Evolutionary conservation across 1,284 basidiomycete genomes (phyloP).

Genomic region (Puccinia triticina): DNA sequence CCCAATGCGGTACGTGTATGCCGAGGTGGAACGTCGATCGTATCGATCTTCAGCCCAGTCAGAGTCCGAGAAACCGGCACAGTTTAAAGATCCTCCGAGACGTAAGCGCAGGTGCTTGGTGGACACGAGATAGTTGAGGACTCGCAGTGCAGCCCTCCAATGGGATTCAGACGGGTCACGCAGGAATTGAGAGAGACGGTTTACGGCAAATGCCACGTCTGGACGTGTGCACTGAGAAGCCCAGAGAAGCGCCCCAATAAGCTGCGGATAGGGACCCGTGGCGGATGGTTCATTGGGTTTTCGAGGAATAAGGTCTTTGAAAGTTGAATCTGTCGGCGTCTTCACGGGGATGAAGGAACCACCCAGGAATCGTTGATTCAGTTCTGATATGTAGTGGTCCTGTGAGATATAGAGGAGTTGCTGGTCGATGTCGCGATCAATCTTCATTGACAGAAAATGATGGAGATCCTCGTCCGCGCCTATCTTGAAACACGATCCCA

Average conservation of each 20-base stretch:
- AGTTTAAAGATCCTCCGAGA: background rate
- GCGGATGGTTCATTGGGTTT: background rate
- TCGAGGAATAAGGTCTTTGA: too few species aligned
- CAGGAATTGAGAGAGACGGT: too few species aligned
- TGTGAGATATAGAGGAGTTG: too few species aligned
- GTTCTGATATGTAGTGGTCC: too few species aligned
- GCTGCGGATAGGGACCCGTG: background rate
- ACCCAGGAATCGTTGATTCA: too few species aligned
- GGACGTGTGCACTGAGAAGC: too few species aligned
- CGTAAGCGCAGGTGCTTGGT: background rate
- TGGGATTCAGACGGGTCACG: too few species aligned
- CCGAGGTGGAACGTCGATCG: background rate
- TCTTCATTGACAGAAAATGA: constrained; percentile 8
- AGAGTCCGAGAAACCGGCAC: background rate
- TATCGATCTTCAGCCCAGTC: constrained; percentile 19
- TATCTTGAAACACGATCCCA: background rate
- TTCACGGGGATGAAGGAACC: too few species aligned
- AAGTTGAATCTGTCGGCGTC: too few species aligned
- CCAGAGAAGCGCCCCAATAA: background rate
- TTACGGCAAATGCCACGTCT: too few species aligned
- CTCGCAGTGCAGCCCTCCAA: too few species aligned
- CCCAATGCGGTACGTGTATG: too few species aligned
- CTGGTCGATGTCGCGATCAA: background rate
- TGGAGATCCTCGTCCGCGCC: background rate
- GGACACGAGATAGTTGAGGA: background rate